Evolutionary conservation across 2,329 filamentous ascomycete genomes (phyloP).

Genomic region (Trichoderma semiorbis): DNA sequence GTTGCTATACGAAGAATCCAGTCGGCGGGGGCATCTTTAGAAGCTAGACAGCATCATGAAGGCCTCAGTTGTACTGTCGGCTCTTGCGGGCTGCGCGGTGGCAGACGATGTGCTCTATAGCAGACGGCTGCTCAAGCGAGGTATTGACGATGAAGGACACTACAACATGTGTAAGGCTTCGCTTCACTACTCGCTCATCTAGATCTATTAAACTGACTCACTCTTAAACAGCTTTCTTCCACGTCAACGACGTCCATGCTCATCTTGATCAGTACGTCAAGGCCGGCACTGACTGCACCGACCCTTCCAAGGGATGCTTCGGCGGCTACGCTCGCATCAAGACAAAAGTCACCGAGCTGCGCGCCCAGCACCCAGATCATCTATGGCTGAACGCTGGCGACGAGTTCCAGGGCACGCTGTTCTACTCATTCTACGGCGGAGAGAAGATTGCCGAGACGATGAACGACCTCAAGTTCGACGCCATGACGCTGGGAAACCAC

Average conservation of each 20-base stretch:
- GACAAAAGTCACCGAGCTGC: constrained; percentile 54
- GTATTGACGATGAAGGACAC: constrained; percentile 46
- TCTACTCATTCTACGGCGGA: constrained; percentile 63
- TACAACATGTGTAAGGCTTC: constrained; percentile 48
- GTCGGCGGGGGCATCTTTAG: no score
- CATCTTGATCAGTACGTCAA: constrained; percentile 62
- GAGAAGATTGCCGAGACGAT: constrained; percentile 66
- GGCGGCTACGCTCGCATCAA: constrained; percentile 65
- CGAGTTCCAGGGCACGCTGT: constrained; percentile 66
- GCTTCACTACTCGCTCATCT: neutral
- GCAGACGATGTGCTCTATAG: constrained; percentile 49
- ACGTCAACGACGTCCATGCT: constrained; percentile 67
- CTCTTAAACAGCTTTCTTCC: constrained; percentile 53
- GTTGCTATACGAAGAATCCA: neutral
- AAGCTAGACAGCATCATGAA: no score
- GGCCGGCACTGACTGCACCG: constrained; percentile 59
- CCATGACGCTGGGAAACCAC: constrained; percentile 66
- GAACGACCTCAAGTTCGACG: constrained; percentile 63
- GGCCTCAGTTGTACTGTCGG: constrained; percentile 25
- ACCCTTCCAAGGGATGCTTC: constrained; percentile 55
- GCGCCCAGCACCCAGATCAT: constrained; percentile 56
- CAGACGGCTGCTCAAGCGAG: constrained; percentile 47
- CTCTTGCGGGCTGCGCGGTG: constrained; percentile 26
- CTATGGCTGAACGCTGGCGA: constrained; percentile 65
- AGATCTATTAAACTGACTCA: neutral